phyloP scores from a whole-genome alignment of 2,329 filamentous ascomycete genomes.

The Pezicula radicicola region DNA sequence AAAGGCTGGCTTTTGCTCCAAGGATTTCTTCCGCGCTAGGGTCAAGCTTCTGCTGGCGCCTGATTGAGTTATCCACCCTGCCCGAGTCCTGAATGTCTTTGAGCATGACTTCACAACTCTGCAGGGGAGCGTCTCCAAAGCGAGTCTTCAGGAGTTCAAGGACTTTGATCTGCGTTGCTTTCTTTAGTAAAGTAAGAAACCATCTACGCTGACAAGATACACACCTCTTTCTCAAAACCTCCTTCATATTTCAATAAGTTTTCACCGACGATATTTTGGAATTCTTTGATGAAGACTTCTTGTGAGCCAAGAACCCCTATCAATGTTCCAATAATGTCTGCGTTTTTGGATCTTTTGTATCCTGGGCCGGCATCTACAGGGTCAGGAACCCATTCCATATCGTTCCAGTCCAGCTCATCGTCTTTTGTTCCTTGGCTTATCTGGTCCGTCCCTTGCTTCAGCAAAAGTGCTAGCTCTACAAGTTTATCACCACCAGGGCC shows the following conservation, averaged over 20 bases:
- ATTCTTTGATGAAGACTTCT: slow-evolving; percentile 90
- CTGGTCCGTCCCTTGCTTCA: slow-evolving; percentile 43
- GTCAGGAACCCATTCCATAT: slow-evolving; percentile 91
- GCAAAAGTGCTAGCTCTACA: slow-evolving; percentile 63
- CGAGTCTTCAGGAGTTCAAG: slow-evolving; percentile 84
- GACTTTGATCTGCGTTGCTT: slow-evolving; percentile 58
- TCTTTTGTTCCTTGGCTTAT: slow-evolving; percentile 52
- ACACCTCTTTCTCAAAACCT: slow-evolving; percentile 68
- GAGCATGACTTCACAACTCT: slow-evolving; percentile 97
- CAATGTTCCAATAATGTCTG: slow-evolving; percentile 88
- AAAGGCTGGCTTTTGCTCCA: slow-evolving; percentile 11
- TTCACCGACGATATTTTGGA: slow-evolving; percentile 85
- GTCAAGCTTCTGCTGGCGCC: slow-evolving; percentile 44
- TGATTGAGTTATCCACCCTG: slow-evolving; percentile 67
- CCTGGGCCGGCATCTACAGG: slow-evolving; percentile 91
- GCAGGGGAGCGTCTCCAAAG: slow-evolving; percentile 80
- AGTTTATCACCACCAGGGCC: slow-evolving; percentile 47
- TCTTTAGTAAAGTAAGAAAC: not conserved
- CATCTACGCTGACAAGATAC: slow-evolving; percentile 5
- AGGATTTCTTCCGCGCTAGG: slow-evolving; percentile 23
- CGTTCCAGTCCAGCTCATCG: slow-evolving; percentile 81
- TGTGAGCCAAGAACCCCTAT: slow-evolving; percentile 85
- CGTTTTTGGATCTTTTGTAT: slow-evolving; percentile 83
- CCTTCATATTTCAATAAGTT: slow-evolving; percentile 67
- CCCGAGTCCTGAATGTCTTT: slow-evolving; percentile 85